Evolutionary conservation across 352 stramenopile genomes (phyloP).

Genomic region (Hyaloperonospora brassicae): DNA sequence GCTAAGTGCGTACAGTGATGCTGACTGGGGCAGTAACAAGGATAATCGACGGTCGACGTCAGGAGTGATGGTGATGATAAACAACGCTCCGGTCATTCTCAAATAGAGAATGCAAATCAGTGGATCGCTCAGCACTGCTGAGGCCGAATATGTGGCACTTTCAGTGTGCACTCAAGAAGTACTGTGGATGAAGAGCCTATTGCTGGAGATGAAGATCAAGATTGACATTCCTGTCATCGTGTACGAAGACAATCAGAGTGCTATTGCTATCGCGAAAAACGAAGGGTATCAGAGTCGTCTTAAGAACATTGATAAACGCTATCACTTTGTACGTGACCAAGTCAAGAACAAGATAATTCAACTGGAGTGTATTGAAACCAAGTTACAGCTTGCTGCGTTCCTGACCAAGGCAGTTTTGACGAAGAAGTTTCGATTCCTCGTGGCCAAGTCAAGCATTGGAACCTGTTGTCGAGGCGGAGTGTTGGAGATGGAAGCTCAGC

Average conservation of each 20-base stretch:
- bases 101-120: neutral
- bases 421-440: neutral
- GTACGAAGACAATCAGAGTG: neutral
- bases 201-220: neutral
- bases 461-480: neutral
- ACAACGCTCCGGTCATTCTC: neutral
- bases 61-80: neutral
- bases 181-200: neutral
- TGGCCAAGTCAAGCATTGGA: neutral
- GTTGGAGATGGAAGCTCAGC: too few relatives aligned
- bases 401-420: neutral
- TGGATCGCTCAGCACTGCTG: neutral
- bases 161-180: constrained; percentile 1
- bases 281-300: neutral
- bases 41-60: neutral
- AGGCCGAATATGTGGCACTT: neutral
- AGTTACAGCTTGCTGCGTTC: neutral
- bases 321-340: neutral
- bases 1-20: neutral
- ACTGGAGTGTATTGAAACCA: neutral
- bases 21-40: neutral
- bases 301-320: neutral
- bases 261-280: constrained; percentile 1
- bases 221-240: neutral
- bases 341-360: neutral